These are phyloP conservation scores for Coniochaeta hoffmannii DNA, from an alignment of 2,329 filamentous ascomycete genomes.

Conservation along the genomic window DNA sequence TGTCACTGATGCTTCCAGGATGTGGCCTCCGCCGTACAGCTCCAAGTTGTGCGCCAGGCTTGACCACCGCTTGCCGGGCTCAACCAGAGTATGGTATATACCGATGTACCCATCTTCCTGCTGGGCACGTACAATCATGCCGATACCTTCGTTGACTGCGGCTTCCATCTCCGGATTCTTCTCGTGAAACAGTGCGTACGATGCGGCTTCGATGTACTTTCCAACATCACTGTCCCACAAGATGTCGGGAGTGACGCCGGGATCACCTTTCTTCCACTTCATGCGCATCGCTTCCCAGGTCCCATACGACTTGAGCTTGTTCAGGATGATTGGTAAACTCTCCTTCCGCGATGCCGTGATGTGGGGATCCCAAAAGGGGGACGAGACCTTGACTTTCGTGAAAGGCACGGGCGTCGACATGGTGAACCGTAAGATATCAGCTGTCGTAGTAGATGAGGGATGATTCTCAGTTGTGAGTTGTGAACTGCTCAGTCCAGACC, in stretches of 20 bases:
- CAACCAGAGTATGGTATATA: constrained; percentile 53
- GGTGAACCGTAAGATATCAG: not conserved
- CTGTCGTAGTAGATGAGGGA: too few species aligned
- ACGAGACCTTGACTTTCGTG: not conserved
- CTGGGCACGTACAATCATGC: constrained; percentile 44
- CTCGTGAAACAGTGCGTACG: constrained; percentile 41
- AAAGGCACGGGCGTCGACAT: not conserved
- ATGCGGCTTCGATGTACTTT: constrained; percentile 51
- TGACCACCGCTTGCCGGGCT: constrained; percentile 44
- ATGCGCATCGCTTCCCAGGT: constrained; percentile 1
- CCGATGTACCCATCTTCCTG: constrained; percentile 55
- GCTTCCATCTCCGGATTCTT: constrained; percentile 18
- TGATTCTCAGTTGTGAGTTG: too few species aligned
- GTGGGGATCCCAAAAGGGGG: not conserved
- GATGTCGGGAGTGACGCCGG: constrained; percentile 15
- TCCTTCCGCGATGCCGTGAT: not conserved
- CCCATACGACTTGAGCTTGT: not conserved
- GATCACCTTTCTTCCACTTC: constrained; percentile 2
- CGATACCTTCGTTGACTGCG: constrained; percentile 21
- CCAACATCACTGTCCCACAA: constrained; percentile 53
- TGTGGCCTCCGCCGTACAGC: constrained; percentile 53
- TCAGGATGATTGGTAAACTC: not conserved
- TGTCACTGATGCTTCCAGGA: constrained; percentile 53
- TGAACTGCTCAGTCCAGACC: not conserved
- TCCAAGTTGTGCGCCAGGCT: constrained; percentile 56